Conservation (phyloP, 2,329 filamentous ascomycete genomes). For the Fusarium aywerte region DNA sequence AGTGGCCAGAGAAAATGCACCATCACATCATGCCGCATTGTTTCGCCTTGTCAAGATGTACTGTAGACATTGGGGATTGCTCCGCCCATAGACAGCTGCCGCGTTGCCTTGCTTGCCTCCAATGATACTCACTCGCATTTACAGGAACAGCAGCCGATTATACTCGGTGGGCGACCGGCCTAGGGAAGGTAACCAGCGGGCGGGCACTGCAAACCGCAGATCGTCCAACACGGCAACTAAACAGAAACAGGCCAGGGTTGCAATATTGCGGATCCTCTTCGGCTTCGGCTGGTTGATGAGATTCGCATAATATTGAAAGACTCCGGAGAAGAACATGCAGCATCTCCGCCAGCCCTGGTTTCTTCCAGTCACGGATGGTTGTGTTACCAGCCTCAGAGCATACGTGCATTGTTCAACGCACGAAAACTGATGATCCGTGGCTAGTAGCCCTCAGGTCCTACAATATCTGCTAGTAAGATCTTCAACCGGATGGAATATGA, state of each 20-base stretch:
- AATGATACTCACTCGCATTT: constrained; percentile 35
- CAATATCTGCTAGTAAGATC: constrained; percentile 14
- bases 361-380: constrained; percentile 28
- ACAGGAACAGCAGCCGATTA: constrained; percentile 35
- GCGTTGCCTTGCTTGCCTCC: constrained; percentile 36
- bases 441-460: constrained; percentile 15
- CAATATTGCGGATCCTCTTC: constrained; percentile 37
- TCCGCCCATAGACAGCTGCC: constrained; percentile 40
- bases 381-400: constrained; percentile 39
- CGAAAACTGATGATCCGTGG: constrained; percentile 37
- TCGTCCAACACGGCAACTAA: constrained; percentile 42
- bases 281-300: constrained; percentile 38
- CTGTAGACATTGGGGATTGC: constrained; percentile 42
- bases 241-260: constrained; percentile 39
- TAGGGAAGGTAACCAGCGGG: constrained; percentile 29
- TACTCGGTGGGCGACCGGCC: constrained; percentile 28
- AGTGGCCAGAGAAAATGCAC: constrained; percentile 40
- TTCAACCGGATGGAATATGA: constrained; percentile 26
- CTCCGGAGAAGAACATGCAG: constrained; percentile 36
- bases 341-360: constrained; percentile 42
- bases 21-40: constrained; percentile 46
- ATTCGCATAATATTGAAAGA: constrained; percentile 38
- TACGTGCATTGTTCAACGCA: constrained; percentile 44
- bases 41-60: constrained; percentile 33
- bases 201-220: constrained; percentile 43